These are phyloP conservation scores for Groenewaldozyma sp. DNA, from an alignment of 1,139 yeast genomes.

Conservation along the genomic window DNA sequence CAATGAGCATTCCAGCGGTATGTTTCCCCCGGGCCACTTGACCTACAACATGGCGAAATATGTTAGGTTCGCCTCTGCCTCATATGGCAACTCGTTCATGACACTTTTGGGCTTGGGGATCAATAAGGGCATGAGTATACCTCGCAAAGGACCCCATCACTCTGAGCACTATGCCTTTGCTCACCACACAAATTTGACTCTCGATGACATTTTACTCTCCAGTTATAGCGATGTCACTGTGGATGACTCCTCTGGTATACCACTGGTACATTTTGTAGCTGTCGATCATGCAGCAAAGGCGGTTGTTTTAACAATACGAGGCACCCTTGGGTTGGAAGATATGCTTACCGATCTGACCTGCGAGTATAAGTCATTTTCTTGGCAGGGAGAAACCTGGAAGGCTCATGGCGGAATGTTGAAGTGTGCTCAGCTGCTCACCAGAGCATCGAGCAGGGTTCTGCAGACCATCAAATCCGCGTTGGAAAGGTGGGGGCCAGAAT, in stretches of 20 bases:
- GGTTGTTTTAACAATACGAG: conserved; percentile 29
- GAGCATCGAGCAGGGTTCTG: conserved; percentile 21
- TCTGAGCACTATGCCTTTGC: conserved; percentile 31
- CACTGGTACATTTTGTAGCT: conserved; percentile 28
- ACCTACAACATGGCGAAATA: conserved; percentile 26
- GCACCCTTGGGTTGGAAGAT: conserved; percentile 30
- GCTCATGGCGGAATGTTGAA: conserved; percentile 31
- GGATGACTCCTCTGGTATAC: conserved; percentile 25
- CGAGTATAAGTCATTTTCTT: conserved; percentile 25
- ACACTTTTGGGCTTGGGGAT: conserved; percentile 26
- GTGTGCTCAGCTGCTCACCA: conserved; percentile 24
- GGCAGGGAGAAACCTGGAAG: conserved; percentile 24
- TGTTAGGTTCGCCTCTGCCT: conserved; percentile 28
- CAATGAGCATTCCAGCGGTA: neutral
- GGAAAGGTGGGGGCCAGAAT: conserved; percentile 21
- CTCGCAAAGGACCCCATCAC: conserved; percentile 16
- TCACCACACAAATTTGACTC: conserved; percentile 24
- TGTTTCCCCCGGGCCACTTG: conserved; percentile 23
- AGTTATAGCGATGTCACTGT: conserved; percentile 25
- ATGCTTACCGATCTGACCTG: conserved; percentile 29
- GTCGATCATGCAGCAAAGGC: conserved; percentile 28
- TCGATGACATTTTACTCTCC: conserved; percentile 27
- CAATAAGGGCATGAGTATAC: conserved; percentile 8
- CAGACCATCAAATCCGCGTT: conserved; percentile 23
- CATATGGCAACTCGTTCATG: conserved; percentile 31